Evolutionary conservation across 2,329 filamentous ascomycete species (phyloP).

Genomic region (Penicillium rolfsii): DNA sequence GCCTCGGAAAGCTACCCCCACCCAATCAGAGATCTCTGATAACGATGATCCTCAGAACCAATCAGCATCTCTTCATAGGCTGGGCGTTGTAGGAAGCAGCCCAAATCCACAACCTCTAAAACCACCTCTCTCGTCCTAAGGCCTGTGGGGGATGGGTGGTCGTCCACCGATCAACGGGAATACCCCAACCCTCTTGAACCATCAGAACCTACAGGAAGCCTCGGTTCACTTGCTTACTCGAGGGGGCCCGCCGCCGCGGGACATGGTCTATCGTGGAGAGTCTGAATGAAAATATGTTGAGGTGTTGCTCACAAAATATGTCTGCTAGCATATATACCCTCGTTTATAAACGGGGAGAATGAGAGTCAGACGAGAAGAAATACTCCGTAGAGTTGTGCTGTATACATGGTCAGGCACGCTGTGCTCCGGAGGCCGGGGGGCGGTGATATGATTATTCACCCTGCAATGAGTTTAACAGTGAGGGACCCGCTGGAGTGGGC

Average conservation of each 20-base stretch:
- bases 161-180: not conserved
- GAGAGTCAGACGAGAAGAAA: too few relatives aligned
- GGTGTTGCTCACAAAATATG: not conserved
- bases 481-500: constrained; percentile 1
- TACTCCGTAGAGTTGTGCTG: too few relatives aligned
- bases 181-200: not conserved
- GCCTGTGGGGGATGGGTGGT: not conserved
- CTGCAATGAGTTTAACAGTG: constrained; percentile 2
- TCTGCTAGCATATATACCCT: not conserved
- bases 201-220: not conserved
- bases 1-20: not conserved
- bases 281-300: too few relatives aligned
- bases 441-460: not conserved
- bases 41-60: not conserved
- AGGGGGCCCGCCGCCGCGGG: not conserved
- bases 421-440: constrained; percentile 1
- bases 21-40: constrained; percentile 4
- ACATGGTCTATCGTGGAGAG: not conserved
- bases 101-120: not conserved
- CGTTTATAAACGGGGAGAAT: not conserved
- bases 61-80: not conserved
- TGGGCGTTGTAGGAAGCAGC: not conserved
- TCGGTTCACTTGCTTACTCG: constrained; percentile 2
- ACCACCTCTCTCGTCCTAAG: not conserved
- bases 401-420: not conserved